phyloP scores from a whole-genome alignment of 2,329 filamentous ascomycete species.

The Cladophialophora immunda region DNA sequence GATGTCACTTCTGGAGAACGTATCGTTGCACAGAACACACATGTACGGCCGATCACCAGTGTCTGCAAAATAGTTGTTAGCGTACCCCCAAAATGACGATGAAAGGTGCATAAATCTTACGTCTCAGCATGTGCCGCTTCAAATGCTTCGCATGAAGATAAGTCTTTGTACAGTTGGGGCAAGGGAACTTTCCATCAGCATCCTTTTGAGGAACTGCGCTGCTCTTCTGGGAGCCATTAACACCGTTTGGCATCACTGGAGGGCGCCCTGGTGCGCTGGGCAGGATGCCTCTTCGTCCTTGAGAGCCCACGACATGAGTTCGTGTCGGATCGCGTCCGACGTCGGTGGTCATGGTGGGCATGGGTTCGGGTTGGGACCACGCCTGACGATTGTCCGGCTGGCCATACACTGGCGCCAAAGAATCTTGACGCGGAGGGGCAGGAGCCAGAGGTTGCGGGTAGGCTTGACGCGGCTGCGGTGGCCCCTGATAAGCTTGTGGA shows the following conservation, averaged over 20 bases:
- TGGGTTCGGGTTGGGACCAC: constrained; percentile 51
- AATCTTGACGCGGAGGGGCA: constrained; percentile 73
- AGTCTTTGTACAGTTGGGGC: constrained; percentile 97
- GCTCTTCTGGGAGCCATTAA: constrained; percentile 75
- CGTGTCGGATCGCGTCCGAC: constrained; percentile 54
- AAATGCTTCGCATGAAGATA: constrained; percentile 97
- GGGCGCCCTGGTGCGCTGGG: constrained; percentile 89
- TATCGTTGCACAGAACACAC: constrained; percentile 97
- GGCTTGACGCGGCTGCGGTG: constrained; percentile 70
- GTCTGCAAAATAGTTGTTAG: constrained; percentile 66
- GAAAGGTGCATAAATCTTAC: constrained; percentile 66
- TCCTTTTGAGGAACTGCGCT: constrained; percentile 92
- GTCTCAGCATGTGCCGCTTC: constrained; percentile 93
- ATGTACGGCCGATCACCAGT: constrained; percentile 98
- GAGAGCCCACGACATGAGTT: constrained; percentile 93
- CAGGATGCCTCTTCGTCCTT: constrained; percentile 88
- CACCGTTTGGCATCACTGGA: constrained; percentile 70
- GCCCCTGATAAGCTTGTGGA: constrained; percentile 50
- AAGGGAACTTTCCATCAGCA: constrained; percentile 96
- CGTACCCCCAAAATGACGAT: constrained; percentile 24
- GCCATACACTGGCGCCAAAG: constrained; percentile 69
- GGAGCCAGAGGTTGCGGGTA: constrained; percentile 81
- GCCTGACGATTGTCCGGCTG: constrained; percentile 60
- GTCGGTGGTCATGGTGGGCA: constrained; percentile 51
- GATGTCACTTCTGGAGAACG: constrained; percentile 97